Evolutionary conservation across 768 basidiomycete genomes (phyloP), one percentile per base, ranked within the genome.

Genomic region (Auriscalpium vulgare): DNA sequence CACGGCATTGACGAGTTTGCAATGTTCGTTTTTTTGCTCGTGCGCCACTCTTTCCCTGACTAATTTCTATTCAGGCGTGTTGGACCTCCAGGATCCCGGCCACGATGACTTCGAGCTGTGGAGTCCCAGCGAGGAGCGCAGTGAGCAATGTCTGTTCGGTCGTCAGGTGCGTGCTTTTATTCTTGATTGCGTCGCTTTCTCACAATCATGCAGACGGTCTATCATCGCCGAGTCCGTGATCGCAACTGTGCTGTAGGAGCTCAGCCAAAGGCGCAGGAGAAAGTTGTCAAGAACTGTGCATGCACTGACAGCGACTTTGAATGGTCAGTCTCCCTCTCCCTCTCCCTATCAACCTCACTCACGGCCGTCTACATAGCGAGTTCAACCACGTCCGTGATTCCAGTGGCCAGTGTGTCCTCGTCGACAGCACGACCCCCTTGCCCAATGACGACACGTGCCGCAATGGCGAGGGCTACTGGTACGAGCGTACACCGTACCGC

Each of bases 31-130:
- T 4, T 38, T 43, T 40, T 54, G 13, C 3, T 37, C 46, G 4
- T 5, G 29, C 29, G 29, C 7, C 29, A 29, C 29, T 29, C 29
- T 29, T 29, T 29, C 29, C 29, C 5, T 29, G 29, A 29, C 29
- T 38, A 59, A 47, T 45, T 10, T 38, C 37, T 54, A 7, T 37
- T 1, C 58, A 95, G 94, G 95, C 69, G 71, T 75, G 1, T 71
- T 95, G 47, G 81, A 78, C 57, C 51, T 79, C 5, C 79, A 92
- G 1, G 73, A 97, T 64, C 86, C 94, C 8, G 78, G 77, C 16
- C 73, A 85, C 40, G 95, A 97, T 66, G 97, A 99, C 72, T 98
- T 98, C 66, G 95, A 98, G 67, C 72, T 97, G 1, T 98, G 97
- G 97, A 93, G 88, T 66, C 97, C 95, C 0, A 91, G 89, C 56